These are phyloP conservation scores for Gynandropsis gynandra DNA, from an alignment of 345 rosid genomes.

Conservation along the genomic window DNA sequence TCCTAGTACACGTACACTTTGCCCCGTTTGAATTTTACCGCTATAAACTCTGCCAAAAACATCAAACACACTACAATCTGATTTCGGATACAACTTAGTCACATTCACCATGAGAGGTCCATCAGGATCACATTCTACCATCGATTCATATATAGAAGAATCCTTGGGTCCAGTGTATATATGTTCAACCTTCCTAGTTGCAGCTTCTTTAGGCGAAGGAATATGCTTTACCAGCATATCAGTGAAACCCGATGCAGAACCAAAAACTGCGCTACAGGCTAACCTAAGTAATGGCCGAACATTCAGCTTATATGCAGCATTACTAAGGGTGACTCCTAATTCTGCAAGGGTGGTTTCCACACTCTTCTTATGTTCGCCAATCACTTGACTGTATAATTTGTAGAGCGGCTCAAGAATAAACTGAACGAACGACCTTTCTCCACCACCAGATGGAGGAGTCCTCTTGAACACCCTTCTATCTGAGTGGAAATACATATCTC, in stretches of 20 bases:
- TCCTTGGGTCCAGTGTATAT: conserved; percentile 73
- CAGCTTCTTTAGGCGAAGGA: conserved; percentile 91
- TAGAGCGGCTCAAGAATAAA: conserved; percentile 94
- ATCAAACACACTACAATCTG: conserved; percentile 95
- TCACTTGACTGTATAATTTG: conserved; percentile 94
- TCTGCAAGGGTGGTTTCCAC: conserved; percentile 95
- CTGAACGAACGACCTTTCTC: conserved; percentile 88
- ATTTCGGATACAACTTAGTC: conserved; percentile 90
- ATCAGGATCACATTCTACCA: conserved; percentile 77
- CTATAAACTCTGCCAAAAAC: conserved; percentile 93
- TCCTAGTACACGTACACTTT: conserved; percentile 79
- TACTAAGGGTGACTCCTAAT: conserved; percentile 87
- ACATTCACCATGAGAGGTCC: conserved; percentile 97
- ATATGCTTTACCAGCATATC: conserved; percentile 94
- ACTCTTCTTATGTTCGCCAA: conserved; percentile 97
- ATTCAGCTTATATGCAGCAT: conserved; percentile 80
- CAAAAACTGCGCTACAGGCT: conserved; percentile 90
- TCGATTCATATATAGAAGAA: conserved; percentile 60
- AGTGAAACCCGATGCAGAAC: conserved; percentile 92
- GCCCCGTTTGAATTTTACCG: conserved; percentile 89
- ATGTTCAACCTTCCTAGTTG: conserved; percentile 74
- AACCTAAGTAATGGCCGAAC: conserved; percentile 88
- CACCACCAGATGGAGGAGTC: conserved; percentile 72
- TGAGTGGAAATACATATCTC: conserved; percentile 78
- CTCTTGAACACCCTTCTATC: conserved; percentile 65